phyloP scores from a whole-genome alignment of 345 rosid species.

The Trapa bicornis region DNA sequence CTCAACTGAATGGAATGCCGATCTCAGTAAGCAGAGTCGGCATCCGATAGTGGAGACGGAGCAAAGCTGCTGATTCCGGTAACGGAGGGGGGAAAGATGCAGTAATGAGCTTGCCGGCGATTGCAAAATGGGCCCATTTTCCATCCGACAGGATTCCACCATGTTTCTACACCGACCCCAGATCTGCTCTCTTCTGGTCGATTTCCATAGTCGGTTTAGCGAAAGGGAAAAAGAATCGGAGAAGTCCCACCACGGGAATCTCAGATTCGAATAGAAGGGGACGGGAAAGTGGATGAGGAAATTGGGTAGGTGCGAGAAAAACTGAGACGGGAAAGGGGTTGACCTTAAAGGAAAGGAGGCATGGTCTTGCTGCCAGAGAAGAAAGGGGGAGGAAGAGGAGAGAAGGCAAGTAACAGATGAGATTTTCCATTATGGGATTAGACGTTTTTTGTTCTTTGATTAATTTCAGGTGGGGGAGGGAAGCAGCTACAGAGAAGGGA shows the following conservation, averaged over 20 bases:
- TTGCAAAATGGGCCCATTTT: slow-evolving; percentile 7
- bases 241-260: neutral
- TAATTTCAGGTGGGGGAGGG: neutral
- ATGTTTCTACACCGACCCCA: slow-evolving; percentile 8
- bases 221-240: neutral
- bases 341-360: neutral
- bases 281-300: neutral
- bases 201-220: neutral
- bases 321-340: neutral
- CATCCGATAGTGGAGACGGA: slow-evolving; percentile 27
- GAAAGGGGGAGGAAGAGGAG: neutral
- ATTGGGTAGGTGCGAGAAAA: neutral
- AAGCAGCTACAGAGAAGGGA: neutral
- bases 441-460: neutral
- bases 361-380: neutral
- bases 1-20: slow-evolving; percentile 36
- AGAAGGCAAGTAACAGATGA: neutral
- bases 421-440: neutral
- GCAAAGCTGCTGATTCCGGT: slow-evolving; percentile 14
- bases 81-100: slow-evolving; percentile 6
- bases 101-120: slow-evolving; percentile 8
- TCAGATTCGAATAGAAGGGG: neutral
- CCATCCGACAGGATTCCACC: slow-evolving; percentile 8
- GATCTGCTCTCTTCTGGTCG: slow-evolving; percentile 1
- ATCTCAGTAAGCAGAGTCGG: slow-evolving; percentile 35